Base-by-base conservation (phyloP, 2,329 filamentous ascomycete species). In the Ophiocordyceps robertsii region DNA sequence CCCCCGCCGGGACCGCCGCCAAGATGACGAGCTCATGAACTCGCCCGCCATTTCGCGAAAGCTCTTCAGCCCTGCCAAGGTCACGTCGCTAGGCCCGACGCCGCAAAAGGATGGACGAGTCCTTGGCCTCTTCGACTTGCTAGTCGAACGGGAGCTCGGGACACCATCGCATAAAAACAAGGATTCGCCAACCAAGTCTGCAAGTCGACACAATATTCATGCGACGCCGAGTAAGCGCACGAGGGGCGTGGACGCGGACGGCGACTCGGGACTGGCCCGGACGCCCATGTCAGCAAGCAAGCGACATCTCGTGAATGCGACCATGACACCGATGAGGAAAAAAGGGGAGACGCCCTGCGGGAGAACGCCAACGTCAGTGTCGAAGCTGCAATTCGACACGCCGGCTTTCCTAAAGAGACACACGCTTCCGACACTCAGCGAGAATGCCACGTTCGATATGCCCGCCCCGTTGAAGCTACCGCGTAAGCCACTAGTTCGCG, bases 81-180 rank as follows among this genome's bases (percentile, higher is more conserved):
- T 75, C 3, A 77, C 74, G 6, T 73, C 70, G 1, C 73, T 92
- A 46, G 84, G 83, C 3, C 85, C 85, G 2, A 92, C 85, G 12
- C 85, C 85, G 3, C 85, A 90, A 54, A 77, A 79, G 47, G 82
- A 90, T 56, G 85, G 85, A 27, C 75, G 76, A 17, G 80, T 88
- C 1, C 68, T 92, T 3, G 84, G 85, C 5, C 63, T 92, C 16
- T 92, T 92, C 56, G 85, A 90, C 54, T 62, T 83, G 11, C 63
- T 87, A 8, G 64, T 67, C 24, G 68, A 73, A 44, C 65, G 66
- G 36, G 66, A 68, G 19, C 59, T 68, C 21, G 64, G 64, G 29
- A 72, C 70, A 6, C 72, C 74, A 1, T 70, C 72, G 6, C 70
- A 64, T 40, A 67, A 44, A n/a, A 49, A 53, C 14, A 51, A 46